Conservation (phyloP, 2,329 filamentous ascomycete species). For the Sporothrix protearum region DNA sequence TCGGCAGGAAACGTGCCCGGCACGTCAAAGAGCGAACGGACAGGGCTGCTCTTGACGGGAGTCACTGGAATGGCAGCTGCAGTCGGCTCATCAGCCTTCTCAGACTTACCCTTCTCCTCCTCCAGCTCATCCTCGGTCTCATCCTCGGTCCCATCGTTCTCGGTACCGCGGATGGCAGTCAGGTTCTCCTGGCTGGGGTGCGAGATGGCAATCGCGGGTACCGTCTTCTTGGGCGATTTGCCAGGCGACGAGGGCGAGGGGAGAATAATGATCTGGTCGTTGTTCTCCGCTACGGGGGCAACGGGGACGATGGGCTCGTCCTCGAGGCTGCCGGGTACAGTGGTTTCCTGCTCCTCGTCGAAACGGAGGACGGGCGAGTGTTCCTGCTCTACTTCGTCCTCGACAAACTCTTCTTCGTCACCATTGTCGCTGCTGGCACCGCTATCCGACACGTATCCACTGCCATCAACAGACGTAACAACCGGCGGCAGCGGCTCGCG, state of each 20-base stretch:
- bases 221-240: slow-evolving; percentile 14
- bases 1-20: slow-evolving; percentile 59
- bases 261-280: neutral
- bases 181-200: slow-evolving; percentile 39
- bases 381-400: neutral
- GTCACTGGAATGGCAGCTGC: neutral
- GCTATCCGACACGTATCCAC: slow-evolving; percentile 60
- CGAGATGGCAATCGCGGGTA: slow-evolving; percentile 46
- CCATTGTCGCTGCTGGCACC: slow-evolving; percentile 31
- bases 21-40: slow-evolving; percentile 42
- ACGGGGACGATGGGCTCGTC: slow-evolving; percentile 8
- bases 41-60: neutral
- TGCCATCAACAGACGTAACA: slow-evolving; percentile 65
- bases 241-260: neutral
- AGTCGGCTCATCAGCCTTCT: neutral
- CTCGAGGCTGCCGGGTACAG: slow-evolving; percentile 16
- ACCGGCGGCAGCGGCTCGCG: slow-evolving; percentile 67
- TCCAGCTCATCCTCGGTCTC: no score
- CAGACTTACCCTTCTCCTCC: neutral
- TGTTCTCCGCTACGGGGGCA: neutral
- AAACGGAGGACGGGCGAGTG: slow-evolving; percentile 26
- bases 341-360: slow-evolving; percentile 26
- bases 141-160: neutral
- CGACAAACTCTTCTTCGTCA: slow-evolving; percentile 30
- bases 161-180: slow-evolving; percentile 19